These are phyloP conservation scores for Hanseniaspora singularis DNA, from an alignment of 805 yeast species.

Conservation along the genomic window DNA sequence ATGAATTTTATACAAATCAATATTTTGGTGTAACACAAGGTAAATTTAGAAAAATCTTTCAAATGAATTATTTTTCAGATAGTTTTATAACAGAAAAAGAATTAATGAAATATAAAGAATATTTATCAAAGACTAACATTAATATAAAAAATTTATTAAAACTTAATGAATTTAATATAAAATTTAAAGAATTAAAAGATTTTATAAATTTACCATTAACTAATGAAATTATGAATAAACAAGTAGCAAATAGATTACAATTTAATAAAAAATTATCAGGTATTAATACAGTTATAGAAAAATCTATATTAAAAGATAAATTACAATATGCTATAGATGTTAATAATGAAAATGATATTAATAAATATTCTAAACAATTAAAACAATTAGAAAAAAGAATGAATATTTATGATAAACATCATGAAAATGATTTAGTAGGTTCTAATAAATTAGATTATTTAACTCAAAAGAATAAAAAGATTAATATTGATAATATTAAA, in stretches of 20 bases:
- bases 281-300: slow-evolving; percentile 63
- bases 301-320: slow-evolving; percentile 60
- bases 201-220: slow-evolving; percentile 59
- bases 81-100: slow-evolving; percentile 59
- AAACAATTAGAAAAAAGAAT: slow-evolving; percentile 32
- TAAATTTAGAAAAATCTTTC: slow-evolving; percentile 57
- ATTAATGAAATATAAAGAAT: slow-evolving; percentile 53
- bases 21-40: slow-evolving; percentile 75
- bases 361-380: slow-evolving; percentile 38
- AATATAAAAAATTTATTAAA: no score
- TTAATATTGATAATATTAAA: slow-evolving; percentile 65
- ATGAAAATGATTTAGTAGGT: slow-evolving; percentile 32
- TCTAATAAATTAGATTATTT: slow-evolving; percentile 50
- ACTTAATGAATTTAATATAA: slow-evolving; percentile 54
- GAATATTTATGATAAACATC: slow-evolving; percentile 29
- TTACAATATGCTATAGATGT: slow-evolving; percentile 61
- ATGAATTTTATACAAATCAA: slow-evolving; percentile 38
- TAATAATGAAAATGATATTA: slow-evolving; percentile 34
- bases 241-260: slow-evolving; percentile 60
- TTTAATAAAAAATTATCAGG: slow-evolving; percentile 48
- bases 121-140: no score
- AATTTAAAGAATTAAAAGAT: slow-evolving; percentile 46
- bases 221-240: slow-evolving; percentile 60
- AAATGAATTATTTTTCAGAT: slow-evolving; percentile 71
- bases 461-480: slow-evolving; percentile 72